Conservation (phyloP, 345 rosid species). For the Citrus reticulata region DNA sequence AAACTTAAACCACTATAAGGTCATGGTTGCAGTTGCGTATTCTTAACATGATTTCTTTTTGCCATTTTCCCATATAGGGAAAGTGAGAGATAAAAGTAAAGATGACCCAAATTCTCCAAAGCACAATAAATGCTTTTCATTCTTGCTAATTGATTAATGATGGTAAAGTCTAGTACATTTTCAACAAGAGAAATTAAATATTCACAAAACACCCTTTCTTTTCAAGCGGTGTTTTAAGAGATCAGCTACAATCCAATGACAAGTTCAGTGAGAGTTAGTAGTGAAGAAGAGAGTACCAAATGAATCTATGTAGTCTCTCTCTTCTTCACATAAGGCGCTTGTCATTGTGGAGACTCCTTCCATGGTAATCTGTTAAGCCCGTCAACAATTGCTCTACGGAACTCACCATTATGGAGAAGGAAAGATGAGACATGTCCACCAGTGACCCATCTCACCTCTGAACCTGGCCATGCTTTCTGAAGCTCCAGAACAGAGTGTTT, state of each 20-base stretch:
- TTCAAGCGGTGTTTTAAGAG: constrained; percentile 9
- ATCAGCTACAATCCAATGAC: constrained; percentile 20
- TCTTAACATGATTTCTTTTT: neutral
- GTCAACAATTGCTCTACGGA: constrained; percentile 82
- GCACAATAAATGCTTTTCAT: neutral
- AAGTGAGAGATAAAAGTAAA: neutral
- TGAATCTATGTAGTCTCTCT: neutral
- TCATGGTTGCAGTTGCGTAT: neutral
- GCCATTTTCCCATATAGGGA: neutral
- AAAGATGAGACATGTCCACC: constrained; percentile 96
- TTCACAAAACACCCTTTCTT: constrained; percentile 5
- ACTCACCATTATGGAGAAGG: constrained; percentile 73
- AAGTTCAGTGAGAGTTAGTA: constrained; percentile 5
- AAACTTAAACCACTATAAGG: neutral
- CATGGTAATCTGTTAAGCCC: constrained; percentile 72
- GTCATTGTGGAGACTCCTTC: constrained; percentile 70
- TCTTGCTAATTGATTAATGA: neutral
- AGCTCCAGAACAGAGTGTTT: constrained; percentile 92
- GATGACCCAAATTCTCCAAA: neutral
- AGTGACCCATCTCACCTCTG: constrained; percentile 98
- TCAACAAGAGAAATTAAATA: neutral
- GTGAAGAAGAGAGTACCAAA: constrained; percentile 8
- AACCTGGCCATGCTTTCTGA: constrained; percentile 98
- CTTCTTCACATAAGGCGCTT: neutral
- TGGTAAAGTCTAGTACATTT: neutral